Evolutionary conservation across 108 stramenopile species (phyloP), one percentile per base, ranked within the genome.

Genomic region (Cyclostephanos tholiformis): DNA sequence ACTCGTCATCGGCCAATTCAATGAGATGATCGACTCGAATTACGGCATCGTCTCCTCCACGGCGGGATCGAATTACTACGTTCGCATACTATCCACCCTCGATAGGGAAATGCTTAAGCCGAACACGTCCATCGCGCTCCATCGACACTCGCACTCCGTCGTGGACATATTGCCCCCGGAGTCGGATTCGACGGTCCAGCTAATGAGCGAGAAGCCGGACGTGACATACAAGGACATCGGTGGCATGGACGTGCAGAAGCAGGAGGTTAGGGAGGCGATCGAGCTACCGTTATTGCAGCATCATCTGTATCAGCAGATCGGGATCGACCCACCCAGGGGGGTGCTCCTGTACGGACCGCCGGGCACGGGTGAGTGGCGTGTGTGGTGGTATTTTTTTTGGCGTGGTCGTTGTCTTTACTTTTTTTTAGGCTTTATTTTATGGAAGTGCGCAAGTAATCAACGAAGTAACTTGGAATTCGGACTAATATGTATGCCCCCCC

Each of bases 11-110:
- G 99, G 99, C 2, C 97, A 99, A 80, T 99, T 99, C 86, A 98
- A 98, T 62, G 99, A 99, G 88, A 98, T 99, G 97, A 97, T 99
- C 69, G 99, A 99, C 75, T 95, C 96, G 67, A 94, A 98, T 80
- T 98, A 99, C 72, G 98, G 99, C 25, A 98, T 98, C 65, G 97
- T 98, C 4, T 83, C 83, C 13, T 90, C 89, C 53, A 98, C 99
- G 3, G 96, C 98, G 9, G 99, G 99, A 16, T 94, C 93, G 66
- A 98, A 93, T 72, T 99, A 98, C 72, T 98, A 97, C 73, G 99
- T 99, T 13, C 91, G 99, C 35, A 97, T 99, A 75, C 76, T 99
- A 57, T 90, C 88, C 71, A 99, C 99, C 20, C 75, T 99, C 46
- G 99, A 99, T 80, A 77, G 98, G 17, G 99, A 99, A 83, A 83